A percentile compares a stretch with the other conserved stretches of the same genome.
Conservation (phyloP, 176 grass and related monocot genomes). For the Avena insularis region DNA sequence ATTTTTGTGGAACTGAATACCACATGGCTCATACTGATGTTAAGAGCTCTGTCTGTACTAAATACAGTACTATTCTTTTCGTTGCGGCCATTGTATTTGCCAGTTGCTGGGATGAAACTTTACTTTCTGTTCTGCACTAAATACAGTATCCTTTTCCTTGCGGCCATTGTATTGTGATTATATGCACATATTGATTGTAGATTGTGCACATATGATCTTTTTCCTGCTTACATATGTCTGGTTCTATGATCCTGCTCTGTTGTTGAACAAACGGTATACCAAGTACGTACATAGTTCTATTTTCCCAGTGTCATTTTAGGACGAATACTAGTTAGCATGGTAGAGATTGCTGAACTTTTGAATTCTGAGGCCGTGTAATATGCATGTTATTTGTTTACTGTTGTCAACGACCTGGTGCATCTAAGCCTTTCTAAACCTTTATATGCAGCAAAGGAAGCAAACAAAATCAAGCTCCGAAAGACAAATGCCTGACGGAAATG, state of each 20-base stretch:
- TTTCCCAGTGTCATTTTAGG: background rate
- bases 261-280: background rate
- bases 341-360: background rate
- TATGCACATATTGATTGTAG: background rate
- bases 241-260: slow-evolving; percentile 10
- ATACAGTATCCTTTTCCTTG: background rate
- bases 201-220: slow-evolving; percentile 5
- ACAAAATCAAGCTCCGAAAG: background rate
- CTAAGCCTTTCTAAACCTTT: background rate
- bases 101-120: background rate
- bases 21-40: background rate
- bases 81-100: background rate
- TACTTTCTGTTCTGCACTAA: background rate
- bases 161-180: background rate
- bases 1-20: slow-evolving; percentile 7
- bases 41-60: background rate
- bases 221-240: background rate
- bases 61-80: no score
- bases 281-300: background rate
- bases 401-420: background rate
- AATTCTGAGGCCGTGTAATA: background rate
- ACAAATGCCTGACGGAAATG: background rate
- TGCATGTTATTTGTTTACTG: slow-evolving; percentile 14
- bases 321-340: background rate
- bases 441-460: background rate